A percentile compares a stretch with the other conserved stretches of the same genome.
Conservation (phyloP, 352 stramenopile species). For the Aphanomyces cochlioides region DNA sequence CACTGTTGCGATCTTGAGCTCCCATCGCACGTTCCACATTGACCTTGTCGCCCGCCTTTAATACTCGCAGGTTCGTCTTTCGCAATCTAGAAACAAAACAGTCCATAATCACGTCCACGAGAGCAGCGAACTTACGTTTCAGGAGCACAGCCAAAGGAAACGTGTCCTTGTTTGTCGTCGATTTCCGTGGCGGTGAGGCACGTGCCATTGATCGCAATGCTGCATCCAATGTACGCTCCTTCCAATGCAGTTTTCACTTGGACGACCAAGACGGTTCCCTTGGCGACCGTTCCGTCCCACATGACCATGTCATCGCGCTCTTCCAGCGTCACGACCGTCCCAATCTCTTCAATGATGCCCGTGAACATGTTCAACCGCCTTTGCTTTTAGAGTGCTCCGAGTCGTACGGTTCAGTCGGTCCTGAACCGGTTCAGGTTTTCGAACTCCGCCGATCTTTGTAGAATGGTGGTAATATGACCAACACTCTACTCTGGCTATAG, state of each 20-base stretch:
- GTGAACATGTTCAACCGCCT: slow-evolving; percentile 87
- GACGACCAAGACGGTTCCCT: slow-evolving; percentile 88
- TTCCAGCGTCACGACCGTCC: slow-evolving; percentile 89
- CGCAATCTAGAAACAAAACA: slow-evolving; percentile 52
- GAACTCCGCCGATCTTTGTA: background rate
- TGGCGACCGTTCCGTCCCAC: slow-evolving; percentile 92
- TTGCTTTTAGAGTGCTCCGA: background rate
- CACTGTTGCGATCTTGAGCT: slow-evolving; percentile 91
- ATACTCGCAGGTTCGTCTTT: slow-evolving; percentile 83
- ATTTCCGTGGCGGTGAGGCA: slow-evolving; percentile 96
- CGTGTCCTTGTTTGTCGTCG: slow-evolving; percentile 51
- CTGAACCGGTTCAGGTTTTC: background rate
- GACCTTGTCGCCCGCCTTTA: slow-evolving; percentile 89
- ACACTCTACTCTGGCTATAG: no score
- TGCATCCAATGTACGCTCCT: slow-evolving; percentile 89
- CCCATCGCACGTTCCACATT: slow-evolving; percentile 91
- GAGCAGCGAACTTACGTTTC: slow-evolving; percentile 72
- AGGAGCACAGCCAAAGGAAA: slow-evolving; percentile 93
- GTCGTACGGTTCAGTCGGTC: background rate
- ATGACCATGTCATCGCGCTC: slow-evolving; percentile 90
- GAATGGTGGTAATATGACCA: background rate
- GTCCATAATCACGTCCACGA: background rate
- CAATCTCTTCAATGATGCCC: slow-evolving; percentile 98
- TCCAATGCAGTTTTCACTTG: slow-evolving; percentile 71
- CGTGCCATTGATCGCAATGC: slow-evolving; percentile 96